A percentile compares a stretch with the other conserved stretches of the same genome.
phyloP scores from a whole-genome alignment of 352 stramenopile species.

The Phytophthora idaei region DNA sequence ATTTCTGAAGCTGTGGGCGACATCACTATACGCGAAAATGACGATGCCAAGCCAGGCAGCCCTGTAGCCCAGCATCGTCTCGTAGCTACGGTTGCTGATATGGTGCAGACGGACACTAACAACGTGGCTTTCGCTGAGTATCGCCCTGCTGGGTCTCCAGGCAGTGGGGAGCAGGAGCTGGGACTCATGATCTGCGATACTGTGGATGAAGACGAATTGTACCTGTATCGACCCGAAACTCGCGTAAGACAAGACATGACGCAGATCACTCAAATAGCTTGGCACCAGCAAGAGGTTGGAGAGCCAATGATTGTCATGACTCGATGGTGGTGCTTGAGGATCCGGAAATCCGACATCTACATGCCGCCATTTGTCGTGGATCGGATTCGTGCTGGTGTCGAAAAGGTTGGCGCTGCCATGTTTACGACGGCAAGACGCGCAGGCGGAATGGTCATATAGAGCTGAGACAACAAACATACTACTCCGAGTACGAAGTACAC shows the following conservation, averaged over 20 bases:
- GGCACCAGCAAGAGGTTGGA: conserved; percentile 15
- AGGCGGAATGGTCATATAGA: neutral
- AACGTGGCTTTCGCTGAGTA: conserved; percentile 49
- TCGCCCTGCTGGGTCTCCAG: conserved; percentile 4
- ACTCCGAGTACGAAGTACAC: too few species aligned
- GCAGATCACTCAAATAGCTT: conserved; percentile 29
- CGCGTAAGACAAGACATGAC: conserved; percentile 48
- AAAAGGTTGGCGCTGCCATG: conserved; percentile 39
- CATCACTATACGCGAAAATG: conserved; percentile 56
- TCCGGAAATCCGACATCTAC: conserved; percentile 31
- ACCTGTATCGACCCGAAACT: conserved; percentile 40
- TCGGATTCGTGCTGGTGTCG: conserved; percentile 25
- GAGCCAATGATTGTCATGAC: conserved; percentile 37
- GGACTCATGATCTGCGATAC: conserved; percentile 42
- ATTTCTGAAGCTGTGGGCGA: conserved; percentile 48
- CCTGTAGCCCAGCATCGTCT: conserved; percentile 46
- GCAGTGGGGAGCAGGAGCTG: conserved; percentile 25
- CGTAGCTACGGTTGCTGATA: conserved; percentile 35
- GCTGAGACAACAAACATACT: too few species aligned
- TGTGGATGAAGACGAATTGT: conserved; percentile 50
- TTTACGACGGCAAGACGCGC: conserved; percentile 13
- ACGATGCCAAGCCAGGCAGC: conserved; percentile 41
- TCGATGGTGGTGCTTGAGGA: conserved; percentile 37
- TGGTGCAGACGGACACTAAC: conserved; percentile 48
- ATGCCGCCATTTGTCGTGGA: conserved; percentile 31